Base-by-base conservation (phyloP, 2,329 filamentous ascomycete species). In the Hymenoscyphus fraxineus region DNA sequence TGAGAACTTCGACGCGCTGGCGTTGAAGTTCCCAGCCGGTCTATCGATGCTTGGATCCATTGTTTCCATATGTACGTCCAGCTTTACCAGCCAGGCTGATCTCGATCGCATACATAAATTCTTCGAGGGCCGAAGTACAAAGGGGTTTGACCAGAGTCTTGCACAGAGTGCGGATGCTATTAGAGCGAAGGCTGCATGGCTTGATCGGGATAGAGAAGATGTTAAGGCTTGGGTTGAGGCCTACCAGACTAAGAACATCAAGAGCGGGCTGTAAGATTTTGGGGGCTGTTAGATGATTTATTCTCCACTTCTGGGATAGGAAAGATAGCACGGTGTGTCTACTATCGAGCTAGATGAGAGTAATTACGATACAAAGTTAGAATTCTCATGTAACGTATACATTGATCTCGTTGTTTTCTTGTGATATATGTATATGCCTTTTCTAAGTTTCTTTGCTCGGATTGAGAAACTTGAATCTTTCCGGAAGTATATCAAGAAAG, bases 121-220 rank as follows among this genome's bases (percentile, higher is more conserved):
- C 84, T 98, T 97, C 75, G 82, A 81, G 40, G 81, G 84, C 68
- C 92, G 91, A 81, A 92, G 91, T 76, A 96, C 89, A 66, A 96
- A 91, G 81, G 87, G 92, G 55, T 98, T 92, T 73, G 92, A 96
- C 74, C 88, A 93, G 76, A 88, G 91, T 59, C 81, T 98, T 64
- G 92, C 92, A n/a, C 94, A 98, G 81, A 94, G 90, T 76, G 83
- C 90, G 70, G 94, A 98, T 76, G 83, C 88, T 3, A 89, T 97
- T 73, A 85, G 86, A 66, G 93, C 93, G 63, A 98, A 97, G 85
- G 83, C 89, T 71, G 85, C 87, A 65, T 96, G 92, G 92, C 76
- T 96, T 63, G 79, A 86, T 76, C 85, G 92, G 65, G 93, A 97
- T 77, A 81, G 83, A 55, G 83, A 85, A 35, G 92, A 96, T 77